These are phyloP conservation scores for Proliferodiscus dingleyae DNA, from an alignment of 2,329 filamentous ascomycete genomes.

Conservation along the genomic window DNA sequence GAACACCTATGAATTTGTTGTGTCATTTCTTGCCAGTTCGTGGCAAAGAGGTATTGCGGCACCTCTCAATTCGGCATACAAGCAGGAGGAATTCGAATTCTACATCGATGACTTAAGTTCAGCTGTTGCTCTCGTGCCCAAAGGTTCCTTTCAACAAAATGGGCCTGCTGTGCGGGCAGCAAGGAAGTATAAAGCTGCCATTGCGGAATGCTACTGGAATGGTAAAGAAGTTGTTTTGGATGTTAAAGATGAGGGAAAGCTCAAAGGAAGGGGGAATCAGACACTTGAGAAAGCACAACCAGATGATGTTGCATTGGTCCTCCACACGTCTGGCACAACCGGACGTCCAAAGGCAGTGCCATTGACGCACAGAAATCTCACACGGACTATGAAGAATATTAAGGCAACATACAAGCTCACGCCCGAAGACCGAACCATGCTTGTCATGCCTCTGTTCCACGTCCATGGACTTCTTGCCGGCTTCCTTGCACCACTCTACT, in stretches of 20 bases:
- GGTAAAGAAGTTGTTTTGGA: slow-evolving; percentile 66
- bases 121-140: slow-evolving; percentile 70
- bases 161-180: slow-evolving; percentile 72
- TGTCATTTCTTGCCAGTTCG: slow-evolving; percentile 79
- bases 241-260: slow-evolving; percentile 69
- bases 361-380: slow-evolving; percentile 75
- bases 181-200: slow-evolving; percentile 73
- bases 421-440: slow-evolving; percentile 68
- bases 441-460: slow-evolving; percentile 89
- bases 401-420: slow-evolving; percentile 70
- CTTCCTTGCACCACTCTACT: slow-evolving; percentile 70
- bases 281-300: slow-evolving; percentile 53
- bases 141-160: slow-evolving; percentile 60
- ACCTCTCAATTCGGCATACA: slow-evolving; percentile 83
- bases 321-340: slow-evolving; percentile 82
- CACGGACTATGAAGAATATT: slow-evolving; percentile 80
- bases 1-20: slow-evolving; percentile 85
- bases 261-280: slow-evolving; percentile 46
- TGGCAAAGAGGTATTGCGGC: slow-evolving; percentile 81
- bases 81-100: slow-evolving; percentile 86
- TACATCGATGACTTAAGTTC: slow-evolving; percentile 86
- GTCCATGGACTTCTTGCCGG: slow-evolving; percentile 83
- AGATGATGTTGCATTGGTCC: slow-evolving; percentile 75
- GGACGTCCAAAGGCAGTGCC: slow-evolving; percentile 81
- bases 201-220: slow-evolving; percentile 83